Evolutionary conservation across 352 stramenopile genomes (phyloP), one percentile per base, ranked within the genome.

Genomic region (Phytophthora pluvialis): DNA sequence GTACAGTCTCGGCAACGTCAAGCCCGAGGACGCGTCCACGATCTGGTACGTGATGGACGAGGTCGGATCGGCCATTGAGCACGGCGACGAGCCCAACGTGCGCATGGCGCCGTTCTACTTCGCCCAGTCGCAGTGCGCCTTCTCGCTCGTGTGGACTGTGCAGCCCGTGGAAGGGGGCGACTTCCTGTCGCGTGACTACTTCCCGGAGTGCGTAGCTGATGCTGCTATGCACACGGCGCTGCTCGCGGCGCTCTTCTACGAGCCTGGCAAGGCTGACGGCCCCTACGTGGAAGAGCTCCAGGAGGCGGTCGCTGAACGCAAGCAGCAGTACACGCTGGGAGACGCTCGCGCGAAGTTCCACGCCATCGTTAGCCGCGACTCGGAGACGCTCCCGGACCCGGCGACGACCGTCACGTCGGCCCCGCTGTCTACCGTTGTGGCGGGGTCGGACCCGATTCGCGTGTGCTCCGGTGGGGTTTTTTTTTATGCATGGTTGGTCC

Each of bases 1-100:
- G 31, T 86, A 86, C 47, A 61, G 70, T 18, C 64, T 86, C 32
- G 75, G 75, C 26, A 78, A 80, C 39, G 50, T 75, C 9, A 77
- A 74, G 40, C 75, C 69, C 5, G 77, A 81, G 58, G 70, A 81
- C 13, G 56, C 70, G 16, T 69, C 70, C 33, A 58, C 77, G 25
- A 86, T 83, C 46, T 86, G 77, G 75, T 86, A 86, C 60, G 65
- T 86, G 43, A 83, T 86, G 77, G 77, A 86, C 47, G 75, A 86
- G 61, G 77, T 86, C 36, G 77, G 77, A 35, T 82, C 72, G 21
- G 77, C 72, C 6, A 83, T 86, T 43, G 77, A 86, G 45, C 77
- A 86, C 57, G 49, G 49, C 10, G 55, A 81, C 33, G 65, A 62
- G 7, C 72, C 75, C 39, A 86, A 80, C 32, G 67, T 86, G 39